phyloP scores from a whole-genome alignment of 2,329 filamentous ascomycete genomes.

The Colletotrichum tropicicola region DNA sequence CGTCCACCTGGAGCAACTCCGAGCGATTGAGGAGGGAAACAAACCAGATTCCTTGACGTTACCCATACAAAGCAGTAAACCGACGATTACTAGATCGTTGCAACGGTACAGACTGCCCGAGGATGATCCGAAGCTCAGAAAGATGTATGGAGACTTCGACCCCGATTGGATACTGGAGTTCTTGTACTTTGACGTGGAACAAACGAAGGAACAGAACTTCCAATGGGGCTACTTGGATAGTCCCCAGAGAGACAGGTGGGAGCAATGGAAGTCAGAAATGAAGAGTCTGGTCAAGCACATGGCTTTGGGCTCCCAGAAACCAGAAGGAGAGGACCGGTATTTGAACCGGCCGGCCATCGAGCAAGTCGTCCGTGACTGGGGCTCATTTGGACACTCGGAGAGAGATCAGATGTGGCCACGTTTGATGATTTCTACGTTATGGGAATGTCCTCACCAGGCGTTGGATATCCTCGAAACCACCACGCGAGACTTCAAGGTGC shows the following conservation, averaged over 20 bases:
- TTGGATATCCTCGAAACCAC: constrained; percentile 46
- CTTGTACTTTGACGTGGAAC: background rate
- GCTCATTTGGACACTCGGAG: background rate
- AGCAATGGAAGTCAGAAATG: background rate
- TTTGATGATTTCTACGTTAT: constrained; percentile 47
- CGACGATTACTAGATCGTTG: no score
- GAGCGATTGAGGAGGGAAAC: no score
- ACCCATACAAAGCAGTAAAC: no score
- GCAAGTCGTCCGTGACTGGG: no score
- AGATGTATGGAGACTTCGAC: background rate
- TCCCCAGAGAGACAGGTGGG: background rate
- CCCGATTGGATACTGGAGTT: background rate
- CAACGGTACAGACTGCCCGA: no score
- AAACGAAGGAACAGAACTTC: background rate
- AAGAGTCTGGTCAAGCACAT: background rate
- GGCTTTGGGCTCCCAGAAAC: background rate
- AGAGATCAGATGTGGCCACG: constrained; percentile 37
- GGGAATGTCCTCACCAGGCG: constrained; percentile 41
- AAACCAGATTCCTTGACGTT: no score
- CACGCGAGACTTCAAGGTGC: constrained; percentile 45
- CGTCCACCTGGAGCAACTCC: no score
- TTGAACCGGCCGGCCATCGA: no score
- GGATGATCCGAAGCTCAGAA: no score
- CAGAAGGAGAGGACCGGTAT: no score
- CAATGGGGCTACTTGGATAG: background rate